Evolutionary conservation across 805 yeast genomes (phyloP).

Genomic region (Candida verbasci): DNA sequence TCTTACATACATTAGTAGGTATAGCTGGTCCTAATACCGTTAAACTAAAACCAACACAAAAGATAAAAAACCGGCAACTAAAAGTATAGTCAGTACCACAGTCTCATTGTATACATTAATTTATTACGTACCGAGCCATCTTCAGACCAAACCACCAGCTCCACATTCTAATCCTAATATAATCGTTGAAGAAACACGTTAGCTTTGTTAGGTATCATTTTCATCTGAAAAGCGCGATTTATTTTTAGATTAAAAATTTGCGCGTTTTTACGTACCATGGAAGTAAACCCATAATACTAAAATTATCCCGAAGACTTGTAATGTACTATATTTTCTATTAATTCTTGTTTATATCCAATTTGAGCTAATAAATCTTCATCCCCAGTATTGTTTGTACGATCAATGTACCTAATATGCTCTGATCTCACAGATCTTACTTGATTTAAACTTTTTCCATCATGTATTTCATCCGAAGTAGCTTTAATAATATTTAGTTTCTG

Average conservation of each 20-base stretch:
- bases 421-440: slow-evolving; percentile 12
- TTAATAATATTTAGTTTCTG: no score
- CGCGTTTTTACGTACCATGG: no score
- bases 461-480: not conserved
- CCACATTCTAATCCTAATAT: slow-evolving; percentile 54
- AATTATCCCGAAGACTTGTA: slow-evolving; percentile 64
- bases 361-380: slow-evolving; percentile 27
- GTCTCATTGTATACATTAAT: no score
- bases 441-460: slow-evolving; percentile 2
- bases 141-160: slow-evolving; percentile 62
- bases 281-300: slow-evolving; percentile 65
- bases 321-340: slow-evolving; percentile 53
- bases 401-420: slow-evolving; percentile 10
- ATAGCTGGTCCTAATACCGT: slow-evolving; percentile 60
- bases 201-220: no score
- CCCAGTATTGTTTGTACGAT: slow-evolving; percentile 9
- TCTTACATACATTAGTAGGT: slow-evolving; percentile 68
- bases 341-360: slow-evolving; percentile 66
- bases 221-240: no score
- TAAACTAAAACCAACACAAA: slow-evolving; percentile 54
- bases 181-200: slow-evolving; percentile 52
- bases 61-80: slow-evolving; percentile 50
- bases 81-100: no score
- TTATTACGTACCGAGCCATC: no score
- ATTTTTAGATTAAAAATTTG: no score